These are phyloP conservation scores for Aspergillus asperescens DNA, from an alignment of 495 filamentous ascomycete genomes.

Conservation along the genomic window DNA sequence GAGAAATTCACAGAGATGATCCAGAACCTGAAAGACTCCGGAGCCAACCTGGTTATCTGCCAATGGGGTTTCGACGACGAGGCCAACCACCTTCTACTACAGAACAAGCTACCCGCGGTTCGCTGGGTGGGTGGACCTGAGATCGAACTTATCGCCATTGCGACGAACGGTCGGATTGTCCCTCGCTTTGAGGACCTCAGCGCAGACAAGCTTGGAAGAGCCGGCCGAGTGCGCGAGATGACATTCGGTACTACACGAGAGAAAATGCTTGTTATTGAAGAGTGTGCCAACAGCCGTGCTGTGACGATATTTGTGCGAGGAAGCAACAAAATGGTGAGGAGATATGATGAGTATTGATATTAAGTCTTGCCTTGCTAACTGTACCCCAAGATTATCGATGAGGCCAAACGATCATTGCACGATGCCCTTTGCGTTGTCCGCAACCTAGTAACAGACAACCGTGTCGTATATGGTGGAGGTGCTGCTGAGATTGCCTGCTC, in stretches of 20 bases:
- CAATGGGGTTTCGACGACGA: slow-evolving; percentile 99
- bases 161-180: slow-evolving; percentile 95
- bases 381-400: slow-evolving; percentile 79
- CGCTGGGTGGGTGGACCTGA: slow-evolving; percentile 98
- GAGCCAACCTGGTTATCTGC: slow-evolving; percentile 96
- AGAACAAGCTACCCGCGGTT: slow-evolving; percentile 93
- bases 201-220: slow-evolving; percentile 81
- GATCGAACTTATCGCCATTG: slow-evolving; percentile 97
- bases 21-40: slow-evolving; percentile 92
- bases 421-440: slow-evolving; percentile 97
- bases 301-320: slow-evolving; percentile 94
- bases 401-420: slow-evolving; percentile 94
- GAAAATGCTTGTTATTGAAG: slow-evolving; percentile 99
- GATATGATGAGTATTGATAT: not conserved
- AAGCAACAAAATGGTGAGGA: slow-evolving; percentile 97
- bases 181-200: slow-evolving; percentile 94
- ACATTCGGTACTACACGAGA: slow-evolving; percentile 95
- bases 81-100: slow-evolving; percentile 92
- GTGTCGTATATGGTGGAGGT: slow-evolving; percentile 97
- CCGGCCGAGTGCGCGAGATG: slow-evolving; percentile 89
- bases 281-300: slow-evolving; percentile 95
- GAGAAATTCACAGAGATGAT: slow-evolving; percentile 99
- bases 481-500: slow-evolving; percentile 98
- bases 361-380: slow-evolving; percentile 20
- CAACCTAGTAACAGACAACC: slow-evolving; percentile 92